phyloP scores from a whole-genome alignment of 495 filamentous ascomycete species.

The Pseudoneurospora amorphoporcata region DNA sequence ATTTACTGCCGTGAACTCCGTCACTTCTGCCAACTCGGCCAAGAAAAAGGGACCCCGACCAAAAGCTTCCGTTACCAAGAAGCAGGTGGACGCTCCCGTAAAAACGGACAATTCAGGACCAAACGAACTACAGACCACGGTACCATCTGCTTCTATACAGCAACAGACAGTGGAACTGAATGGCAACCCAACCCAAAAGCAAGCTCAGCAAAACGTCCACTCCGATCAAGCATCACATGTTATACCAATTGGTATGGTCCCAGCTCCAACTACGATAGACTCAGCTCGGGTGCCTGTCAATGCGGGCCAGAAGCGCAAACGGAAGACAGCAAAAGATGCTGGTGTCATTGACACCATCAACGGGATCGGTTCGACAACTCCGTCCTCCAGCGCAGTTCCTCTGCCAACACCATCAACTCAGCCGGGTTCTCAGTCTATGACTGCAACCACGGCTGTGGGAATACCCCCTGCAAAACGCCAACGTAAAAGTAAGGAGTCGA shows the following conservation, averaged over 20 bases:
- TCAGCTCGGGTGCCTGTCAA: neutral
- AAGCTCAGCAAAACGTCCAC: neutral
- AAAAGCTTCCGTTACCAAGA: slow-evolving; percentile 3
- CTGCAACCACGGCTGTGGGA: neutral
- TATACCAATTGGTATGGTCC: slow-evolving; percentile 2
- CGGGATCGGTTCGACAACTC: neutral
- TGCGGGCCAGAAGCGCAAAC: slow-evolving; percentile 18
- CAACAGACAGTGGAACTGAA: neutral
- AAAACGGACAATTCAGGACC: neutral
- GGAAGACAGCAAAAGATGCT: slow-evolving; percentile 10
- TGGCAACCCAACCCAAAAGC: neutral
- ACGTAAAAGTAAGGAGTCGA: slow-evolving; percentile 14
- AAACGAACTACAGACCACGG: neutral
- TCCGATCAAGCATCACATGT: neutral
- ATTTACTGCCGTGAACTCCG: slow-evolving; percentile 19
- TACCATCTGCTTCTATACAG: neutral
- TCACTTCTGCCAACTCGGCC: neutral
- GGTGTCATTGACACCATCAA: neutral
- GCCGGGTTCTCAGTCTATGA: neutral
- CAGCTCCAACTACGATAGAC: slow-evolving; percentile 2
- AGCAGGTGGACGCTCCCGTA: neutral
- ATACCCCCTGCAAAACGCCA: slow-evolving; percentile 17
- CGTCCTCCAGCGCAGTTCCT: neutral
- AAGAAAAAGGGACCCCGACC: slow-evolving; percentile 3
- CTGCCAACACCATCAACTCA: neutral